Evolutionary conservation across 164 flowering plant genomes (phyloP).

Genomic region (Macadamia tetraphylla): DNA sequence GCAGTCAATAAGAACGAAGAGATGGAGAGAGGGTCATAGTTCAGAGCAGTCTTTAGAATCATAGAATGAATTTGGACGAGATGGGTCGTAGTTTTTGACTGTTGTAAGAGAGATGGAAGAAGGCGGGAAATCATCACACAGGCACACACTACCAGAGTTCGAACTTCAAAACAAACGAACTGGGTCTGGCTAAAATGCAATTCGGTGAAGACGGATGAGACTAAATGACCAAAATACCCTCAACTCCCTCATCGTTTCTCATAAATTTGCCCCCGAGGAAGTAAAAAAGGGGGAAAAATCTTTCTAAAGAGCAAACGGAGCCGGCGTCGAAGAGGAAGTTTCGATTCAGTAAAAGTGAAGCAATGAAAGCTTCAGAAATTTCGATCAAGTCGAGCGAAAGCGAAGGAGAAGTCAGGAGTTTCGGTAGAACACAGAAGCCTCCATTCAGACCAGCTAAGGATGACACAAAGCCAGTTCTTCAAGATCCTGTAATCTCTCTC

Average conservation of each 20-base stretch:
- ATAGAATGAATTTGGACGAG: constrained; percentile 33
- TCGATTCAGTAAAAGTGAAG: background rate
- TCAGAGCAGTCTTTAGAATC: constrained; percentile 36
- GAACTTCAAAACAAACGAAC: no score
- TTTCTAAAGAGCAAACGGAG: no score
- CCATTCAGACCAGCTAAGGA: constrained; percentile 48
- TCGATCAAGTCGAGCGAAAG: constrained; percentile 9
- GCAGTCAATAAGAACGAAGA: constrained; percentile 26
- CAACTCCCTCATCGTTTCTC: no score
- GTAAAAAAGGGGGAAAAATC: no score
- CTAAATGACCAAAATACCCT: background rate
- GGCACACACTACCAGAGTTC: background rate
- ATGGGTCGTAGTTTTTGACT: constrained; percentile 19
- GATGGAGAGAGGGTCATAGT: constrained; percentile 20
- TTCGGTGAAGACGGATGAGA: background rate
- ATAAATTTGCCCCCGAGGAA: no score
- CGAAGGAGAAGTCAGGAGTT: constrained; percentile 3
- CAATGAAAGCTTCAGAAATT: constrained; percentile 22
- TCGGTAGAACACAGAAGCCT: constrained; percentile 29
- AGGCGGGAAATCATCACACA: constrained; percentile 27
- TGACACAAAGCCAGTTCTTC: constrained; percentile 62
- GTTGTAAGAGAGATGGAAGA: constrained; percentile 18
- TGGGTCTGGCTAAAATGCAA: background rate
- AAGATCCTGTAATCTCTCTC: constrained; percentile 44
- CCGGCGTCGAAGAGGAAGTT: background rate